Evolutionary conservation across 352 stramenopile genomes (phyloP), one percentile per base, ranked within the genome.

Genomic region (Pythium aristosporum): DNA sequence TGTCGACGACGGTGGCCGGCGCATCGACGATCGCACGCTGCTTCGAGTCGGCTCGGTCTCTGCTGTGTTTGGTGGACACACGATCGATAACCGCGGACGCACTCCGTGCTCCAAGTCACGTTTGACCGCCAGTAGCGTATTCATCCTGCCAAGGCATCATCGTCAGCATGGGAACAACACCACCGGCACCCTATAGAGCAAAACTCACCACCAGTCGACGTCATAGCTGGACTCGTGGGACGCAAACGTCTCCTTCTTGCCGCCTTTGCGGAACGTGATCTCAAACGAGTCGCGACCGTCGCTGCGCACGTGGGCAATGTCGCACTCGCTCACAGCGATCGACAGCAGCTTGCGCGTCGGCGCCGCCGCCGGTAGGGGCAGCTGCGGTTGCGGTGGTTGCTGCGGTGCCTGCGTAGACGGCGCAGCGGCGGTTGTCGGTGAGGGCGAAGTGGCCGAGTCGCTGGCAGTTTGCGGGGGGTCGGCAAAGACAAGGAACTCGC

Each of bases 151-250:
- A 28, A n/a, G 46, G 41, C n/a, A 48, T 4, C 37, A 30, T 43
- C 16, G 16, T 43, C 37, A 43, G 37, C 15, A 25, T 48, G 16
- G 18, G 15, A 25, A 48, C 42, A 25, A 30, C n/a, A 30, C 28
- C 30, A 50, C 34, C 25, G 28, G 4, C 28, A 32, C 10, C 18
- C 1, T 32, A 50, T n/a, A 25, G 3, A 51, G 39, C 34, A 43
- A 57, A 49, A 76, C 76, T 39, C 69, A 95, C 86, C 87, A 96
- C 85, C 85, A 96, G 69, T 96, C 87, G 13, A 94, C 79, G 51
- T 96, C 87, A 46, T 91, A 87, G 57, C 85, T 95, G 34, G 80
- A 91, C 61, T 91, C 82, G 53, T 91, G 82, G 7, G 87, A 93
- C 16, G 85, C 88, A 54, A 96, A 89, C 1, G 80, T 91, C 59